Base-by-base conservation (phyloP, 2,329 filamentous ascomycete genomes). In the Fusarium anguioides region DNA sequence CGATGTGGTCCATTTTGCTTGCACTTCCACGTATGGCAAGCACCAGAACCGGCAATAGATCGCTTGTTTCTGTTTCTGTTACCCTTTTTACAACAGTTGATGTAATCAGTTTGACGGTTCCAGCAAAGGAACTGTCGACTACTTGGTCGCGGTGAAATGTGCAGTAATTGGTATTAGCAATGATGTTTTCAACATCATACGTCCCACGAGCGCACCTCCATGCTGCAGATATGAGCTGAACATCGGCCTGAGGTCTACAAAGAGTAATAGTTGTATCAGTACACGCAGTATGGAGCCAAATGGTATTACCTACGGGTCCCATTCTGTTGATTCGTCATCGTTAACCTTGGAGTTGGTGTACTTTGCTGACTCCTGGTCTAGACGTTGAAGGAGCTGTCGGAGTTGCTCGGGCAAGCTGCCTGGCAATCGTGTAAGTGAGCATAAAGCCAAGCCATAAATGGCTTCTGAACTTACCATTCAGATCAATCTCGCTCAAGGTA, bases 1-100 rank as follows among this genome's bases (percentile, higher is more conserved):
- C 56, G 12, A 72, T 60, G 26, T 72, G 70, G 29, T 72, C 70
- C 70, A 72, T 72, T 31, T 62, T 70, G 15, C 54, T 70, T 4
- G 68, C 60, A 29, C 66, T 71, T 3, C 68, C 70, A 14, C 64
- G 56, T 50, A 72, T 57, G 2, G 70, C 68, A n/a, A 72, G 44
- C 8, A 71, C 41, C 8, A 72, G 54, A 10, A 49, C 47, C 2
- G 70, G 68, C 5, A 70, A 26, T 3, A 59, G 23, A 12, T 55
- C 47, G 21, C 18, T 52, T n/a, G 11, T n/a, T 20, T 12, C 15
- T 4, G 37, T 9, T 4, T 40, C 20, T 6, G 20, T 18, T 11
- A 24, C 46, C 0, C 48, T 46, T 27, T 64, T 54, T 5, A 70
- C 23, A 8, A 66, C 12, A 18, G 70, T 72, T 1, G 61, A 66